Evolutionary conservation across 805 yeast genomes (phyloP), one percentile per base, ranked within the genome.

Genomic region (Saturnispora sanitii): DNA sequence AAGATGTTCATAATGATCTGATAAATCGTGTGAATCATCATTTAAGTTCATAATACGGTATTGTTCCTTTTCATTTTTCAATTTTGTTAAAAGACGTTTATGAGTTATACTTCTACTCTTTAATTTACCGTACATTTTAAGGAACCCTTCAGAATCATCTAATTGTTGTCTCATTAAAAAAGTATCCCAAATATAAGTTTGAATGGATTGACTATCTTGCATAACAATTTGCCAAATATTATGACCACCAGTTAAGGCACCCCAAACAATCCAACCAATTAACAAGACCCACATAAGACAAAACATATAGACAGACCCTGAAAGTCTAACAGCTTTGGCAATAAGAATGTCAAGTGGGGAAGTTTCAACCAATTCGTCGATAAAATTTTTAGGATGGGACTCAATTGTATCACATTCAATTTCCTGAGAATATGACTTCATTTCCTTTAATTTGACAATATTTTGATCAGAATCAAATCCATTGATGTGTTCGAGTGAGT

Each of bases 121-220:
- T 7, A 61, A 34, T 18, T 48, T 57, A 43, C 46, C 62, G 39
- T 28, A 52, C 19, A 38, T 45, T 35, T 38, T 57, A 47, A 45
- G 52, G 51, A 49, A 55, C 50, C 12, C 56, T 40, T 41, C 55
- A 46, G 40, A 46, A 47, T 45, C 61, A 46, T 52, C 55, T 23
- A 49, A 36, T 40, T 64, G 67, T 38, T 64, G 67, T 49, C 68
- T 57, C 62, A 60, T 63, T 41, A 64, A 44, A 16, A 64, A 45
- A 2, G 67, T 62, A 45, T 64, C 66, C 62, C 66, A 64, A 29
- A 61, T 42, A 45, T 64, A 64, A 37, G 61, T 46, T 46, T 62
- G 67, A 38, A 64, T 58, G 1, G 67, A 62, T 44, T 61, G 64
- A 15, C 64, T 65, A 48, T 64, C 67, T 45, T 64, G 65, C 64